Base-by-base conservation (phyloP, 768 basidiomycete genomes). In the Tephrocybe sp. region DNA sequence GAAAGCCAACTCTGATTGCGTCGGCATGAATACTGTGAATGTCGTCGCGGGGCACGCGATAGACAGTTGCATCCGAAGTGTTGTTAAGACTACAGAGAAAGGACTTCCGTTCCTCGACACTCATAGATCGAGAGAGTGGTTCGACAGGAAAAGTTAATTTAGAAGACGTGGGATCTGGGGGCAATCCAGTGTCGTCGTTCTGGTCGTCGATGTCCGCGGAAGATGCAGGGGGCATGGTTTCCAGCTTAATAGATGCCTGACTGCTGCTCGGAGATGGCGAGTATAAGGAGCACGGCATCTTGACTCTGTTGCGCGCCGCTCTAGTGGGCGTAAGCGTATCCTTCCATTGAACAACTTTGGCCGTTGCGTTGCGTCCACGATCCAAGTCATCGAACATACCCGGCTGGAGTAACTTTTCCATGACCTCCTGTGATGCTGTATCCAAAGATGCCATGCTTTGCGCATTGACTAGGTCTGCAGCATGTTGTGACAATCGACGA, bases 281-380 rank as follows among this genome's bases (percentile, higher is more conserved):
- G 39, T 62, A 60, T 11, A 84, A 68, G 2, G 83, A 77, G 40
- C 83, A 75, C 1, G 83, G 83, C 83, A 85, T 85, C 50, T 49
- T 65, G 56, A 39, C 58, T 53, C 59, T 60, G 13, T 44, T 48
- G 57, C 48, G 48, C 51, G 57, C 65, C 59, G 52, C 48, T 33
- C 59, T 63, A 14, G 49, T 35, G 3, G 65, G 60, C 14, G 65
- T 60, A 40, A 58, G 38, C 4, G 49, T 63, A 49, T 68, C 69
- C 58, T 69, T 68, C 73, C 70, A 69, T 16, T 61, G 65, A 31
- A 67, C 62, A 2, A 82, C 63, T 7, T 68, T 67, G 51, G 60
- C 62, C 40, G 59, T 57, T 62, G 30, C 65, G 46, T 56, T 50
- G 53, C 13, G 61, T 55, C n/a, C n/a, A n/a, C n/a, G n/a, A 23